Base-by-base conservation (phyloP, 2,329 filamentous ascomycete genomes). In the Curvularia eragrostidis region DNA sequence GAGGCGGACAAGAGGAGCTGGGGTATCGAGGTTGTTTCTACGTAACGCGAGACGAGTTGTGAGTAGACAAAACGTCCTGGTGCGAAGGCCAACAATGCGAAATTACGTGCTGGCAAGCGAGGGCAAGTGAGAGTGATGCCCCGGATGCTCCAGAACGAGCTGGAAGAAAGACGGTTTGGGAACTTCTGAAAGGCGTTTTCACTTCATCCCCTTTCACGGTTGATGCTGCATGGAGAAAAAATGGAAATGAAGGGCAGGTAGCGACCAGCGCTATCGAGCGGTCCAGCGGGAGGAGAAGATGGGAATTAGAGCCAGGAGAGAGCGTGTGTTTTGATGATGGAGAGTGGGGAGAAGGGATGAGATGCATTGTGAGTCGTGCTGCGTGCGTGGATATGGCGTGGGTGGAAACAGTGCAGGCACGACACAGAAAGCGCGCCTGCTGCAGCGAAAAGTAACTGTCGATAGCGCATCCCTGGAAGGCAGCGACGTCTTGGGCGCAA, bases 191-290 rank as follows among this genome's bases (percentile, higher is more conserved):
- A 19, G 8, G 19, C 23, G 9, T 15, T 21, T 36, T 52, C 32
- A 54, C 44, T 24, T 54, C 43, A 30, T 42, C 44, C 41, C 23
- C 28, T 21, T 32, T 32, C 36, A 34, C 32, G 1, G 13, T 7
- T 7, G n/a, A 23, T n/a, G 13, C 3, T 5, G 1, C 24, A 32
- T 41, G 5, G 5, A 21, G 21, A 7, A 15, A n/a, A n/a, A 21
- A 7, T 3, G 19, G 10, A 15, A 51, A 58, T 10, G 54, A 39
- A 36, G 9, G 41, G 18, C 24, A 5, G 12, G 41, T 38, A 56
- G 57, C 60, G 48, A 32, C 57, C 54, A 54, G 62, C 54, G 46
- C 55, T 56, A 47, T 24, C 8, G 4, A 48, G 41, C 1, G 13
- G 15, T 18, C 36, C 21, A 26, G 18, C 15, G 39, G 34, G 48